Conservation (phyloP, 2,329 filamentous ascomycete genomes). For the Fusarium siculi region DNA sequence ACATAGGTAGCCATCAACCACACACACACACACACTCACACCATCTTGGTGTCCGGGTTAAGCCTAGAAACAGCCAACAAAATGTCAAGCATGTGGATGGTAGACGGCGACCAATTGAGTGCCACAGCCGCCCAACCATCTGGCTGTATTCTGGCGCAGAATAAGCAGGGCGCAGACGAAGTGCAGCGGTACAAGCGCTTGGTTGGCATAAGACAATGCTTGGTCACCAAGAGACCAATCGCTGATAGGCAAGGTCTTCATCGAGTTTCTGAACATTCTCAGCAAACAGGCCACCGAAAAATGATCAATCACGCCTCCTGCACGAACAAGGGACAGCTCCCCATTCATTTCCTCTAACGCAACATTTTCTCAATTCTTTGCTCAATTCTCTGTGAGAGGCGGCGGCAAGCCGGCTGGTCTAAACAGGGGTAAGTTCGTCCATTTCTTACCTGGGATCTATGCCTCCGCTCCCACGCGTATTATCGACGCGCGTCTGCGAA, state of each 20-base stretch:
- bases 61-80: constrained; percentile 30
- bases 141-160: constrained; percentile 23
- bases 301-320: not conserved
- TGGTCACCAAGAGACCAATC: constrained; percentile 22
- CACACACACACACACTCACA: constrained; percentile 23
- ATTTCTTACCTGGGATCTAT: not conserved
- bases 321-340: not conserved
- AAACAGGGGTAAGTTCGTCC: constrained; percentile 1
- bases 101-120: constrained; percentile 35
- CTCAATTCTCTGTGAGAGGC: not conserved
- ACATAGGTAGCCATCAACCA: constrained; percentile 32
- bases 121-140: constrained; percentile 33
- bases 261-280: constrained; percentile 1
- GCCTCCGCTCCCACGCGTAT: not conserved
- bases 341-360: not conserved
- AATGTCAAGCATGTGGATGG: constrained; percentile 39
- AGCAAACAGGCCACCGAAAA: not conserved
- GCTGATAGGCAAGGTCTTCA: not conserved
- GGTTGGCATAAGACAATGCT: constrained; percentile 5
- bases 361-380: not conserved
- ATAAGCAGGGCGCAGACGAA: constrained; percentile 33
- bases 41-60: constrained; percentile 21
- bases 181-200: constrained; percentile 29
- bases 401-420: not conserved
- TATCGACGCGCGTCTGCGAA: not conserved